Conservation (phyloP, 2,329 filamentous ascomycete genomes). For the Neofusicoccum laricinum region DNA sequence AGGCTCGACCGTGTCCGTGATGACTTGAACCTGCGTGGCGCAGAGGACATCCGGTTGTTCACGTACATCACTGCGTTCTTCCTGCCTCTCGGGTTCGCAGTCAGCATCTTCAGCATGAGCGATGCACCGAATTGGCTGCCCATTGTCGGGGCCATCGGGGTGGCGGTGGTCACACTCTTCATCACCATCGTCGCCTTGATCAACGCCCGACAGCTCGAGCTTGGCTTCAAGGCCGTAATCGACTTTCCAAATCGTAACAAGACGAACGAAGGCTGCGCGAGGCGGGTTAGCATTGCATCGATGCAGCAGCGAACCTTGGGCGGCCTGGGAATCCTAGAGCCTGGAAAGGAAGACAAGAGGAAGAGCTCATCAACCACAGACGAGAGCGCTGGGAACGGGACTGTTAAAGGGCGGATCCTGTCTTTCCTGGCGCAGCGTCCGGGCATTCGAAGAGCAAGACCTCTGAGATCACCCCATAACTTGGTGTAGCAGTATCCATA, state of each 20-base stretch:
- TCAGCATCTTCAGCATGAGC: conserved; percentile 33
- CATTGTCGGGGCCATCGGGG: not conserved
- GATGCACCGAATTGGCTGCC: conserved; percentile 19
- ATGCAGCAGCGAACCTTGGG: not conserved
- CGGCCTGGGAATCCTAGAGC: not conserved
- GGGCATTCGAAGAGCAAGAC: not conserved
- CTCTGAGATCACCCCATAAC: not conserved
- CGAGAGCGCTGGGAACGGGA: not conserved
- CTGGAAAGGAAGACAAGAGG: not conserved
- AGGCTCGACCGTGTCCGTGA: conserved; percentile 21
- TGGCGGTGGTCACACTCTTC: conserved; percentile 2
- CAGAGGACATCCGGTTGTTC: conserved; percentile 32
- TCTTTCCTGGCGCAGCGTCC: not conserved
- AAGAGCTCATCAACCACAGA: not conserved
- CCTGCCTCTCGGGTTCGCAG: conserved; percentile 31
- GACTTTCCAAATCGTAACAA: not conserved
- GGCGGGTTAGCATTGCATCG: not conserved
- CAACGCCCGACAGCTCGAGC: not conserved
- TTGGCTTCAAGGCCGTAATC: not conserved
- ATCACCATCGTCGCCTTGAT: not conserved
- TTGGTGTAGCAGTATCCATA: not conserved
- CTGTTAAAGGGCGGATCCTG: not conserved
- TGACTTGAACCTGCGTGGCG: conserved; percentile 21
- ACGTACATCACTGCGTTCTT: conserved; percentile 38
- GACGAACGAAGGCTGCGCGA: not conserved